These are phyloP conservation scores for Guillardia theta DNA, from an alignment of 78 protist genomes.

Conservation along the genomic window DNA sequence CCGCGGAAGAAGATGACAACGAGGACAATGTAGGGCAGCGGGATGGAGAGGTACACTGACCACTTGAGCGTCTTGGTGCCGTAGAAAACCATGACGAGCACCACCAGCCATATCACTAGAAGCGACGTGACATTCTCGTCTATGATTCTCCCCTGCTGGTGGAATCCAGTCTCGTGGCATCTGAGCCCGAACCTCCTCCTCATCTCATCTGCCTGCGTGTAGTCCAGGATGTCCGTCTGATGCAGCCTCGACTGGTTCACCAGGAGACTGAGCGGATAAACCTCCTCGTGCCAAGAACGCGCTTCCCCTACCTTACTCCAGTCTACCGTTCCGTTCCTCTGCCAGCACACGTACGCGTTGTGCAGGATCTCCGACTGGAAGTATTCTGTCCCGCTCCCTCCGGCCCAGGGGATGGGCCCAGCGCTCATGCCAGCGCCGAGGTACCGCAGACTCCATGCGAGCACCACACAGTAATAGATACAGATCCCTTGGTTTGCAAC, in stretches of 20 bases:
- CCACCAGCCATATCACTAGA: neutral
- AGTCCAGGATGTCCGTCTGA: neutral
- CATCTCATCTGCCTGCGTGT: neutral
- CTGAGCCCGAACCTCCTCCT: neutral
- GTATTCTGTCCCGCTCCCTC: neutral
- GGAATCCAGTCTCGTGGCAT: neutral
- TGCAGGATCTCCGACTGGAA: neutral
- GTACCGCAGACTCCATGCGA: neutral
- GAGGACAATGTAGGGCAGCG: slow-evolving; percentile 19
- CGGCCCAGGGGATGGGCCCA: neutral
- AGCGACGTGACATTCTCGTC: neutral
- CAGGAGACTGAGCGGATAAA: neutral
- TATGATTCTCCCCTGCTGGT: neutral
- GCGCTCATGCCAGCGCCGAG: neutral
- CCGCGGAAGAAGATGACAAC: neutral
- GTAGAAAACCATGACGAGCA: neutral
- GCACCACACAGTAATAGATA: neutral
- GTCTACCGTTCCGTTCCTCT: neutral
- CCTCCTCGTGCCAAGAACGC: neutral
- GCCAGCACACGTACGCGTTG: neutral
- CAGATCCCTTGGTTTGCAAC: neutral
- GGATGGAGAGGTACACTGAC: neutral
- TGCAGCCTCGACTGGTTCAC: neutral
- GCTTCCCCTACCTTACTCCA: neutral
- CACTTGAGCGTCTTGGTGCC: neutral